These are phyloP conservation scores for Mallotus repandus DNA, from an alignment of 441 rosid genomes.

Conservation along the genomic window DNA sequence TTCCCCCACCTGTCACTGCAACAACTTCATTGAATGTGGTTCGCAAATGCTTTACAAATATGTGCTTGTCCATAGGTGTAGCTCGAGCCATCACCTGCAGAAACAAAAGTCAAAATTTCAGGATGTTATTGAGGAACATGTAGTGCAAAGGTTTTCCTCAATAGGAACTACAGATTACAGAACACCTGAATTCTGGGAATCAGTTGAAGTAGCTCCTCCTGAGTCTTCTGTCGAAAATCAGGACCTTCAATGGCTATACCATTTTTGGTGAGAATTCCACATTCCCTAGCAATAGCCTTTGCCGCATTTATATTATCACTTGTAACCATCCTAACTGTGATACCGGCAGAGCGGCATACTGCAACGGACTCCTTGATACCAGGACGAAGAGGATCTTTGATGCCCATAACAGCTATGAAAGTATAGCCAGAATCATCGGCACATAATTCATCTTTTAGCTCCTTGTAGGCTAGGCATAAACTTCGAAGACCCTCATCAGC, in stretches of 20 bases:
- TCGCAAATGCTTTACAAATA: constrained; percentile 49
- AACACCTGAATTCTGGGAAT: constrained; percentile 91
- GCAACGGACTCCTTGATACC: constrained; percentile 46
- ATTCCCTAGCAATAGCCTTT: constrained; percentile 52
- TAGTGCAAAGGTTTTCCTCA: neutral
- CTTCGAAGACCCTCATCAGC: constrained; percentile 51
- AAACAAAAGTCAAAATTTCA: constrained; percentile 2
- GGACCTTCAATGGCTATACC: constrained; percentile 35
- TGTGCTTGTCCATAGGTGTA: constrained; percentile 55
- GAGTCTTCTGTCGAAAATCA: constrained; percentile 42
- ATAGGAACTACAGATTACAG: neutral
- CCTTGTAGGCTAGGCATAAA: constrained; percentile 49
- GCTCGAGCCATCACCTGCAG: constrained; percentile 51
- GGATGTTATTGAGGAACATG: neutral
- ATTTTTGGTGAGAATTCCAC: constrained; percentile 44
- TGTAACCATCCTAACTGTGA: constrained; percentile 51
- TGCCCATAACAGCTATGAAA: constrained; percentile 45
- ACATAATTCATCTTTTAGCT: constrained; percentile 46
- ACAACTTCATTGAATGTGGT: constrained; percentile 55
- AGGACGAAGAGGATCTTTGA: constrained; percentile 52
- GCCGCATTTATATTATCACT: constrained; percentile 59
- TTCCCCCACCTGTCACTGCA: constrained; percentile 63
- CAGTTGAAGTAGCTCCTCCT: constrained; percentile 46
- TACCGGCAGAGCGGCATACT: constrained; percentile 46
- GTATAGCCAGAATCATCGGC: constrained; percentile 45